Evolutionary conservation across 495 filamentous ascomycete genomes (phyloP), one percentile per base, ranked within the genome.

Genomic region (Melanomma pulvis-pyrius): DNA sequence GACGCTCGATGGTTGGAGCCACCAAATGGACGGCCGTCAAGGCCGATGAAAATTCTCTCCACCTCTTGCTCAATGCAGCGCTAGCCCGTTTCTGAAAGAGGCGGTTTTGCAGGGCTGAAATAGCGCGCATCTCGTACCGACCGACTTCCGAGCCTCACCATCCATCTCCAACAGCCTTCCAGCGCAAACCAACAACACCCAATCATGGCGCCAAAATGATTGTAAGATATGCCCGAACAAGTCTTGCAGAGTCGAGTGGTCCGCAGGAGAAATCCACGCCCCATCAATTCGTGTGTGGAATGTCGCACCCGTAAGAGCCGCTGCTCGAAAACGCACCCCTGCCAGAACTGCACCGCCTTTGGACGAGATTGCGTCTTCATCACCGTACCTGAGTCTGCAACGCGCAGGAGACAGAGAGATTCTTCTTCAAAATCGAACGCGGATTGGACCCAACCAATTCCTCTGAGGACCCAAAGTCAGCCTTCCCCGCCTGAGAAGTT

Each of bases 291-390:
- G 19, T 71, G 69, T 55, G 61, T 71, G 19, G 48, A 50, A 26
- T 50, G 48, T 28, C 48, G 48, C 15, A 50, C 48, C 21, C 48
- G 48, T 17, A 50, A 50, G 48, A 65, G 59, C 26, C 64, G 69
- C 56, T 71, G 69, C 47, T 64, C 59, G 17, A 71, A 71, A 49
- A 71, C 69, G 34, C 65, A 68, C n/a, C 69, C 69, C 32, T 71
- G 69, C 41, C 69, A 71, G 52, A 71, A 71, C 46, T 71, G 69
- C 56, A 68, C 64, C 9, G 69, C 69, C 11, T 71, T 71, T 59
- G 69, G 69, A 32, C 21, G 69, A 61, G 65, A 71, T 50, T 71
- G 69, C 46, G 65, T 71, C 21, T 71, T 71, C 30, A 71, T 71
- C 46, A 68, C 65, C 19, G 57, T 71, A 3, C 64, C 69, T 19